Percentiles rank a stretch among this genome's conserved stretches.
Conservation (phyloP, 495 filamentous ascomycete genomes). For the Amniculicola lignicola region DNA sequence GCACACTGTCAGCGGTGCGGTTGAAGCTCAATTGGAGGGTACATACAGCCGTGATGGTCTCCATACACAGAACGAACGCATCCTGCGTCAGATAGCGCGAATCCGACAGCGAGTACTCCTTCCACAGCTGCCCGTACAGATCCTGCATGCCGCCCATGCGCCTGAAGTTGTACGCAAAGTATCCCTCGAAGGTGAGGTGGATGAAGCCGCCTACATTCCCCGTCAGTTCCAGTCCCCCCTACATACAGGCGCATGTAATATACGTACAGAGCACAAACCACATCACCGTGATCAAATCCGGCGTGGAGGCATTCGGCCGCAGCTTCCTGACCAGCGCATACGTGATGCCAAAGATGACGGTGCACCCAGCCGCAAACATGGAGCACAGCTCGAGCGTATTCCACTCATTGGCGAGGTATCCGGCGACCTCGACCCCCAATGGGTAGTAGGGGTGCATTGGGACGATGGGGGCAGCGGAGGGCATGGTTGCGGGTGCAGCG, state of each 20-base stretch:
- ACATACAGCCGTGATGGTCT: slow-evolving; percentile 74
- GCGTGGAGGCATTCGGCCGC: slow-evolving; percentile 42
- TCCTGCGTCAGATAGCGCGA: slow-evolving; percentile 78
- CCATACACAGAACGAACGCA: slow-evolving; percentile 78
- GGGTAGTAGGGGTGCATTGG: slow-evolving; percentile 69
- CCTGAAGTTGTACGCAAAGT: slow-evolving; percentile 66
- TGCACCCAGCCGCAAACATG: slow-evolving; percentile 48
- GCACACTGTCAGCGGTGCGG: slow-evolving; percentile 8
- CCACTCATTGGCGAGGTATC: slow-evolving; percentile 58
- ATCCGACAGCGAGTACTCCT: slow-evolving; percentile 81
- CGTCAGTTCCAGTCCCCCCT: slow-evolving; percentile 12
- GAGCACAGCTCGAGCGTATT: slow-evolving; percentile 49
- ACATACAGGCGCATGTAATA: not conserved
- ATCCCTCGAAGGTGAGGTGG: slow-evolving; percentile 83
- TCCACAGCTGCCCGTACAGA: slow-evolving; percentile 79
- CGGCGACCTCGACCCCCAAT: slow-evolving; percentile 55
- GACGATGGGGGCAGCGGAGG: not conserved
- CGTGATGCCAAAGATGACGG: slow-evolving; percentile 48
- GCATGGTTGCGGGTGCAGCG: slow-evolving; percentile 1
- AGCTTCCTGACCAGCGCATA: slow-evolving; percentile 45
- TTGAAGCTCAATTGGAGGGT: not conserved
- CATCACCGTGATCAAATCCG: slow-evolving; percentile 54
- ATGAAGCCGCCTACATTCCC: slow-evolving; percentile 55
- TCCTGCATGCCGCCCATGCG: slow-evolving; percentile 57
- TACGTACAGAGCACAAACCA: slow-evolving; percentile 63